A percentile compares a stretch with the other conserved stretches of the same genome.
Evolutionary conservation across 768 basidiomycete species (phyloP).

Genomic region (Kwoniella heveanensis): DNA sequence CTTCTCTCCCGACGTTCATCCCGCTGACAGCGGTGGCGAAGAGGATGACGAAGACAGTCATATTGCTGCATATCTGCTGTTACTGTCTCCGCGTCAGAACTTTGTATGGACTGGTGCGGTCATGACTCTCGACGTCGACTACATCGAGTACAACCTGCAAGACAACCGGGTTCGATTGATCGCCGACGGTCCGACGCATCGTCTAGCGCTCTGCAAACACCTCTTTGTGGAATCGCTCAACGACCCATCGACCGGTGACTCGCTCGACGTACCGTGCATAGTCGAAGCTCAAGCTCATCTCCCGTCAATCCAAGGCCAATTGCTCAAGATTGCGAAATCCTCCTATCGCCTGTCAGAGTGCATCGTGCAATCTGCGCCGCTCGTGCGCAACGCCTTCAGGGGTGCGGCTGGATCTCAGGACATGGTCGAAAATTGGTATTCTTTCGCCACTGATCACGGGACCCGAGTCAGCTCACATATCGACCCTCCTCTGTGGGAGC

Average conservation of each 20-base stretch:
- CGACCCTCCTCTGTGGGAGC: conserved; percentile 67
- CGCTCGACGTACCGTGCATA: conserved; percentile 57
- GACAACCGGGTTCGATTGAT: conserved; percentile 89
- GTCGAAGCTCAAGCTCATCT: conserved; percentile 87
- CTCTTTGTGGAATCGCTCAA: conserved; percentile 68
- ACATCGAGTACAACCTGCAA: conserved; percentile 76
- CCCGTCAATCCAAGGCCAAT: conserved; percentile 81
- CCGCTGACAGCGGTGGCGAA: conserved; percentile 40
- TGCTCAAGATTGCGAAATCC: conserved; percentile 85
- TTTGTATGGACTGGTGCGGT: conserved; percentile 93
- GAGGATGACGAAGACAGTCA: conserved; percentile 33
- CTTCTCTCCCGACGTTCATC: conserved; percentile 42
- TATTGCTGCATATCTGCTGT: conserved; percentile 68
- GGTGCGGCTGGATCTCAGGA: conserved; percentile 69
- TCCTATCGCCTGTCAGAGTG: conserved; percentile 88
- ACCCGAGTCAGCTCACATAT: conserved; percentile 85
- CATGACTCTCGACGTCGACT: conserved; percentile 70
- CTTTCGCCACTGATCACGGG: conserved; percentile 87
- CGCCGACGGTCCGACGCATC: conserved; percentile 81
- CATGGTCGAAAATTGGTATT: conserved; percentile 73
- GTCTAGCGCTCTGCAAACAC: conserved; percentile 74
- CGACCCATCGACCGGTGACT: conserved; percentile 33
- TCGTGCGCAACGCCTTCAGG: conserved; percentile 63
- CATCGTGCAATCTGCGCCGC: conserved; percentile 86
- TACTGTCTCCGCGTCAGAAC: conserved; percentile 78